Base-by-base conservation (phyloP, 768 basidiomycete genomes). In the Tricholomella constricta region DNA sequence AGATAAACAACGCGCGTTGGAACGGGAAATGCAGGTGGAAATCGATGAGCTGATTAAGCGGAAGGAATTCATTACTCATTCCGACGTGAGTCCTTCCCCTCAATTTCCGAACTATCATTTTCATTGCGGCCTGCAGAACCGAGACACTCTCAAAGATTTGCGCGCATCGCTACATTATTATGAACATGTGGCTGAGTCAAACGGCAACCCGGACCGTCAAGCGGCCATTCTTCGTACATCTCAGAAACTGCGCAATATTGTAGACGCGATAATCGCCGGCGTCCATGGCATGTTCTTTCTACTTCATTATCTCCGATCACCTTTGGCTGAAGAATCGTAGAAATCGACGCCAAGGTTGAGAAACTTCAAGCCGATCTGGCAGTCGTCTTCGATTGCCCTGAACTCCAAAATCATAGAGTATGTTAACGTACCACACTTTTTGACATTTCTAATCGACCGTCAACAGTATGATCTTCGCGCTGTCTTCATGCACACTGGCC, bases 401-500 rank as follows among this genome's bases (percentile, higher is more conserved):
- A 89, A 56, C 65, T 92, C 31, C 83, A 86, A 59, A 69, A 79
- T 45, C 75, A 79, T 61, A 78, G 77, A 57, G 89, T 83, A 54
- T 29, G 79, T 71, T 9, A 25, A 19, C 11, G 47, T 17, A n/a
- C 15, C 20, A 17, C 19, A 10, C 20, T 48, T 15, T 38, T 29
- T 26, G 23, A 8, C n/a, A 20, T 19, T 23, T 4, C 45, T 8
- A 19, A 45, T 45, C 27, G 31, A 14, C 35, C 11, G 32, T 19
- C 40, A n/a, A 10, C 36, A 92, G 89, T 94, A 92, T 61, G 89
- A 91, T 57, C 80, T 94, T 20, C 86, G 89, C 2, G 85, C 80
- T 7, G 90, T 91, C 4, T 75, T 92, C 34, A 74, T 90, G 41
- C 88, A 91, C 58, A 89, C 88, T 10, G 91, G 91, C 4, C 69